A percentile compares a stretch with the other conserved stretches of the same genome.
Conservation (phyloP, 1,284 basidiomycete genomes). For the Cutaneotrichosporon sp. region DNA sequence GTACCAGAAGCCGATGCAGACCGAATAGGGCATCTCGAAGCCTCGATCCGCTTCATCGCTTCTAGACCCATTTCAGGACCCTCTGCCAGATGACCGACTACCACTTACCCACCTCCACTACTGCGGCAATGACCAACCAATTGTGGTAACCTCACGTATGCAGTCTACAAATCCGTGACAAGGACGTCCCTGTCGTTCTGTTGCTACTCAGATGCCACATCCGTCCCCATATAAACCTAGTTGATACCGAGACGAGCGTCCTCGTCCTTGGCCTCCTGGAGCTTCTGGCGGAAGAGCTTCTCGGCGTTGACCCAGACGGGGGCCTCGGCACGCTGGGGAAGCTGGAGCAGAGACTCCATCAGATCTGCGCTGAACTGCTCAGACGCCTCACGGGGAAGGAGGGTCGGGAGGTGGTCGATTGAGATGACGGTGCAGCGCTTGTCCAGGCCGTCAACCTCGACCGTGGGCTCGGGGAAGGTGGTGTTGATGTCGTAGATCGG, state of each 20-base stretch:
- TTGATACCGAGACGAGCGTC: conserved; percentile 41
- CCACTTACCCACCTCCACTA: neutral
- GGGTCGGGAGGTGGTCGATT: conserved; percentile 95
- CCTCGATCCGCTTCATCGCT: too few relatives aligned
- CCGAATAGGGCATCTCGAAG: too few relatives aligned
- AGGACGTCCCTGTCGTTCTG: neutral
- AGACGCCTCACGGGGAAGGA: conserved; percentile 85
- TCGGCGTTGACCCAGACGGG: conserved; percentile 90
- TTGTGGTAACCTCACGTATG: neutral
- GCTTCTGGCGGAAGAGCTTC: conserved; percentile 74
- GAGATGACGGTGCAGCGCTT: conserved; percentile 72
- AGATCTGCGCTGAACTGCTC: conserved; percentile 93
- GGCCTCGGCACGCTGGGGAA: conserved; percentile 63
- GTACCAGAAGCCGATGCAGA: too few relatives aligned
- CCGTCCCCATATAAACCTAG: conserved; percentile 17
- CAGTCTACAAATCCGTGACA: conserved; percentile 5
- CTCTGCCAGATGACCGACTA: too few relatives aligned
- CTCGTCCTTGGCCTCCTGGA: conserved; percentile 52
- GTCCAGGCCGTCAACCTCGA: conserved; percentile 60
- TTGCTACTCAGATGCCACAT: neutral
- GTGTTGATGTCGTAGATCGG: conserved; percentile 96
- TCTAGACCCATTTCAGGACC: too few relatives aligned
- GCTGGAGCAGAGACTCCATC: conserved; percentile 75
- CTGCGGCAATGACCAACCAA: neutral
- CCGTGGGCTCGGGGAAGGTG: conserved; percentile 89